phyloP scores from a whole-genome alignment of 2,329 filamentous ascomycete species.

The Cercospora sp. region DNA sequence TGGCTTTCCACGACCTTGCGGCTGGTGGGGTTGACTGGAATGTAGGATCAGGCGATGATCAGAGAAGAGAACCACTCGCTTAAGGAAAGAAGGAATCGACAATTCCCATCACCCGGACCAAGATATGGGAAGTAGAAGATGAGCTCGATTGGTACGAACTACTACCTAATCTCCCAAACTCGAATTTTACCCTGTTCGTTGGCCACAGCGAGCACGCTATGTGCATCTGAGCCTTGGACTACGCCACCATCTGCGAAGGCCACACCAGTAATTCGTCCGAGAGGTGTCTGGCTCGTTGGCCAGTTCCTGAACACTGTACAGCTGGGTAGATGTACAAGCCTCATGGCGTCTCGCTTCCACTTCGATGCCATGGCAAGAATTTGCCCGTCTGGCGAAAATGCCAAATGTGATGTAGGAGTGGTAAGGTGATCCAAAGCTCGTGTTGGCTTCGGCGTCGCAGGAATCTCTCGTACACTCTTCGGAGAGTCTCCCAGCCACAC shows the following conservation, averaged over 20 bases:
- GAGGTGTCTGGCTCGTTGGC: slow-evolving; percentile 85
- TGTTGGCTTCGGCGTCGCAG: slow-evolving; percentile 68
- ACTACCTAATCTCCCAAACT: slow-evolving; percentile 74
- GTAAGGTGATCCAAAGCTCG: slow-evolving; percentile 81
- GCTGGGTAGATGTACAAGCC: slow-evolving; percentile 83
- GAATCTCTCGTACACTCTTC: slow-evolving; percentile 45
- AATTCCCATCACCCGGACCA: neutral
- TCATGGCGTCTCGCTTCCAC: slow-evolving; percentile 84
- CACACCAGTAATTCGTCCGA: slow-evolving; percentile 73
- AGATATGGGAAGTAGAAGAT: neutral
- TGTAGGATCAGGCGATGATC: slow-evolving; percentile 1
- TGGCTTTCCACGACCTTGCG: neutral
- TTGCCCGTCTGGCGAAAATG: slow-evolving; percentile 87
- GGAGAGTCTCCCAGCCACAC: slow-evolving; percentile 50
- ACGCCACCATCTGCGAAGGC: slow-evolving; percentile 47
- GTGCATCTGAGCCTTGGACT: slow-evolving; percentile 42
- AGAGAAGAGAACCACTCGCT: neutral
- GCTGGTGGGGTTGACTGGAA: neutral
- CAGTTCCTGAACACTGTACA: slow-evolving; percentile 96
- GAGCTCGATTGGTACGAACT: neutral
- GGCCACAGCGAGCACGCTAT: slow-evolving; percentile 69
- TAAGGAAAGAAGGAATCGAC: neutral
- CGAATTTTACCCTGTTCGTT: slow-evolving; percentile 87
- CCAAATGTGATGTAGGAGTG: slow-evolving; percentile 75
- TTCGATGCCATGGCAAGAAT: slow-evolving; percentile 81